Conservation (phyloP, 1,284 basidiomycete genomes). For the Tylopilus orsonianus region DNA sequence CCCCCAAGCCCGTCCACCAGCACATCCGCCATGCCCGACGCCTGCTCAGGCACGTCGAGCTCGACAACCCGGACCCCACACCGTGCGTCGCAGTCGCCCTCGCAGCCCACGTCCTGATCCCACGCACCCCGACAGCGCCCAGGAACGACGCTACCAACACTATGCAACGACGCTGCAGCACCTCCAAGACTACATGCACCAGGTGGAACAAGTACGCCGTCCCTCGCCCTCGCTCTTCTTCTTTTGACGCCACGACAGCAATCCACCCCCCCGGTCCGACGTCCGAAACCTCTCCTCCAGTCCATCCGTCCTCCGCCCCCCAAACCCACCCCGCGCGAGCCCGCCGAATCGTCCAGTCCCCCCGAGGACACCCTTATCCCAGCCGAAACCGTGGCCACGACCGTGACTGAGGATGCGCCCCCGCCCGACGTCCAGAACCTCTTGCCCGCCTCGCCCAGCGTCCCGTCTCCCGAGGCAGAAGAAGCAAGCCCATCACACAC, state of each 20-base stretch:
- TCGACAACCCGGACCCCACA: slow-evolving; percentile 43
- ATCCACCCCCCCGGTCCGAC: slow-evolving; percentile 37
- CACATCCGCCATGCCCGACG: slow-evolving; percentile 61
- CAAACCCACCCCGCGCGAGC: slow-evolving; percentile 4
- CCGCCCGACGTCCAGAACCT: slow-evolving; percentile 14
- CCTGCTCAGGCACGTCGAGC: slow-evolving; percentile 57
- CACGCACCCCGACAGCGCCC: slow-evolving; percentile 34
- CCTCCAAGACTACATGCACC: slow-evolving; percentile 50
- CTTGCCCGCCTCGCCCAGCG: slow-evolving; percentile 18
- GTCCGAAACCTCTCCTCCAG: slow-evolving; percentile 40
- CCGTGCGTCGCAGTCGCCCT: no score
- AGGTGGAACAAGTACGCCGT: slow-evolving; percentile 48
- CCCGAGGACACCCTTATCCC: slow-evolving; percentile 31
- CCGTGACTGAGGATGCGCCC: no score
- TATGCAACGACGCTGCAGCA: slow-evolving; percentile 50
- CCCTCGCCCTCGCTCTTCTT: no score
- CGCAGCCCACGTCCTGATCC: not conserved
- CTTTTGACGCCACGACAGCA: slow-evolving; percentile 20
- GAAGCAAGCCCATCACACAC: slow-evolving; percentile 11
- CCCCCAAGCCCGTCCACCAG: slow-evolving; percentile 38
- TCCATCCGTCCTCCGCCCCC: slow-evolving; percentile 32
- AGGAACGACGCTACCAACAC: slow-evolving; percentile 43
- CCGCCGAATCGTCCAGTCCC: not conserved
- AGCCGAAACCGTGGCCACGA: slow-evolving; percentile 6
- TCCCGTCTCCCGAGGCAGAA: not conserved